Conservation (phyloP, 2,329 filamentous ascomycete species). For the Blastomyces silverae region DNA sequence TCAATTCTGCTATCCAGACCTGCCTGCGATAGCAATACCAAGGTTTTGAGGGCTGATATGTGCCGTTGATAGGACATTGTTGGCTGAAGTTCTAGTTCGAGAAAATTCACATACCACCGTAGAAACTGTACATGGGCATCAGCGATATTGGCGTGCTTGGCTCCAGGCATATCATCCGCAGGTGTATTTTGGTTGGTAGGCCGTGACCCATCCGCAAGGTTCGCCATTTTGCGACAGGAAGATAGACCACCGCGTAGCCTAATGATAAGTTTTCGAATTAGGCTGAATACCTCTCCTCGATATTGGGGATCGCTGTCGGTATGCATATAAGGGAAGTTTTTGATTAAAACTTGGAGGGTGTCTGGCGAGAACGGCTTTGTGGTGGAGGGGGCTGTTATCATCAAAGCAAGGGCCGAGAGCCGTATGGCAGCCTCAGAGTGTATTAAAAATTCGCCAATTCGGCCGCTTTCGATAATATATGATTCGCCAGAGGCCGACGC, state of each 20-base stretch:
- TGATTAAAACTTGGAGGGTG: slow-evolving; percentile 57
- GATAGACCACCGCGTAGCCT: slow-evolving; percentile 63
- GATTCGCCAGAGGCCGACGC: not conserved
- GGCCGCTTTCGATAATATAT: slow-evolving; percentile 32
- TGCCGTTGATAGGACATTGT: slow-evolving; percentile 87
- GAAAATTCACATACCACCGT: slow-evolving; percentile 65
- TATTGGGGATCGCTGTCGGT: slow-evolving; percentile 81
- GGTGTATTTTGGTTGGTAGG: not conserved
- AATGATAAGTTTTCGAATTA: slow-evolving; percentile 68
- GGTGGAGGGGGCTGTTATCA: slow-evolving; percentile 67
- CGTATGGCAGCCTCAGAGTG: slow-evolving; percentile 58
- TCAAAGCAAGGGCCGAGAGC: slow-evolving; percentile 71
- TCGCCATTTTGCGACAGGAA: slow-evolving; percentile 14
- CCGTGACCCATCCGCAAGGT: not conserved
- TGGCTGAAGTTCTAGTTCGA: slow-evolving; percentile 66
- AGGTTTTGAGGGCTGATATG: slow-evolving; percentile 67
- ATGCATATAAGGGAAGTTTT: slow-evolving; percentile 64
- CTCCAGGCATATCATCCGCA: not conserved
- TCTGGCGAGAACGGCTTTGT: slow-evolving; percentile 62
- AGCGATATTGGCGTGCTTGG: not conserved
- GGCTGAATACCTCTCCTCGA: slow-evolving; percentile 69
- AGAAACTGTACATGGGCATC: slow-evolving; percentile 48
- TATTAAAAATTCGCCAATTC: slow-evolving; percentile 35
- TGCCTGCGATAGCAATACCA: slow-evolving; percentile 60
- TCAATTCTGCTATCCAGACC: slow-evolving; percentile 53